Conservation (phyloP, 2,329 filamentous ascomycete genomes). For the Aspergillus sp. region DNA sequence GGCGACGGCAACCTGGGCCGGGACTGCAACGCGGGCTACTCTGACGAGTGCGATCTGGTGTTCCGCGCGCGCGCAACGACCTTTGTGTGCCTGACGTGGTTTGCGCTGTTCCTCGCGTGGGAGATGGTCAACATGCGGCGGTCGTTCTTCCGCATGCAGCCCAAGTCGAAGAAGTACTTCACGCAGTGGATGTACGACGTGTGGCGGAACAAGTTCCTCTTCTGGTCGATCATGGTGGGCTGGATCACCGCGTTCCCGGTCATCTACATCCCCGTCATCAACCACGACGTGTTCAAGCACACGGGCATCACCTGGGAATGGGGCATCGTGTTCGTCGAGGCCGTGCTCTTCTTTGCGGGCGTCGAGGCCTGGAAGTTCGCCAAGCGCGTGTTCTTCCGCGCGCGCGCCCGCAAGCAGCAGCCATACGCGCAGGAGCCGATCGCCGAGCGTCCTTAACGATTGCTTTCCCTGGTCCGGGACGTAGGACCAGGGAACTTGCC, state of each 20-base stretch:
- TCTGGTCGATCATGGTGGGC: constrained; percentile 60
- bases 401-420: constrained; percentile 3
- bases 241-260: constrained; percentile 56
- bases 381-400: constrained; percentile 57
- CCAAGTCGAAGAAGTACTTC: constrained; percentile 57
- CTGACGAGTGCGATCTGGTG: constrained; percentile 56
- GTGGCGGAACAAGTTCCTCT: constrained; percentile 71
- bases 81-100: constrained; percentile 72
- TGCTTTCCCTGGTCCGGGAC: constrained; percentile 15
- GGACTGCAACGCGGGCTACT: constrained; percentile 59
- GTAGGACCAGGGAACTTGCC: constrained; percentile 11
- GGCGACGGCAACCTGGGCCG: constrained; percentile 56
- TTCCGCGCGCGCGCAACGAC: constrained; percentile 69
- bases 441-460: constrained; percentile 13
- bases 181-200: constrained; percentile 65
- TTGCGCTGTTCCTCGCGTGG: constrained; percentile 72
- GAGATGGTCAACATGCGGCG: constrained; percentile 70
- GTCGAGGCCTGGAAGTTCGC: constrained; percentile 64
- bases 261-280: constrained; percentile 66
- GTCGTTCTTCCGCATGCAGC: constrained; percentile 71
- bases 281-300: constrained; percentile 63
- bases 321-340: constrained; percentile 62
- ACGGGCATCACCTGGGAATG: constrained; percentile 65
- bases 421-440: not conserved
- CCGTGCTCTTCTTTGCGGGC: constrained; percentile 60